Evolutionary conservation across 257 asterid genomes (phyloP).

Genomic region (Datura wrightii): DNA sequence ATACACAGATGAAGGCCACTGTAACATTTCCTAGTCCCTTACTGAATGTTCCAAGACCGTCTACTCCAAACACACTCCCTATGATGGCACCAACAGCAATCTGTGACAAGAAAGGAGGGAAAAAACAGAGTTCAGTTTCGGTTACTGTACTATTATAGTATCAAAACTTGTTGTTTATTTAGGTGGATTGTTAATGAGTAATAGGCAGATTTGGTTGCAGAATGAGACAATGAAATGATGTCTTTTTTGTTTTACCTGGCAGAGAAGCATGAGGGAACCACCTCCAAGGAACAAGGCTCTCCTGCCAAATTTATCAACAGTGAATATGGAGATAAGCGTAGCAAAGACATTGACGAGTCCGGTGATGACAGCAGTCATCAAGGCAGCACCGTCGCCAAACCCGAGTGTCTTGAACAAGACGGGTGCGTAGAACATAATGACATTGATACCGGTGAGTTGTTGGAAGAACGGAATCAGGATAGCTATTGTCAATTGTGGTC

Average conservation of each 20-base stretch:
- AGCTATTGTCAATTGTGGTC: conserved; percentile 83
- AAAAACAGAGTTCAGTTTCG: background rate
- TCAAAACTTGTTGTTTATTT: too few species aligned
- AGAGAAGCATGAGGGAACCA: conserved; percentile 65
- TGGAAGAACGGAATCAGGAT: conserved; percentile 67
- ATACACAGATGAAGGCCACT: conserved; percentile 70
- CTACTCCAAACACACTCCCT: conserved; percentile 63
- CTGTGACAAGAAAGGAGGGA: conserved; percentile 35
- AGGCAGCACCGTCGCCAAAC: conserved; percentile 56
- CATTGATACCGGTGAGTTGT: conserved; percentile 83
- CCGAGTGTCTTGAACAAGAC: conserved; percentile 76
- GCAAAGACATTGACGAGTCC: conserved; percentile 64
- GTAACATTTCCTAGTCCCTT: conserved; percentile 68
- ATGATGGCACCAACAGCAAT: conserved; percentile 57
- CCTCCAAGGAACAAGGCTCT: conserved; percentile 69
- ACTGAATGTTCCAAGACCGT: conserved; percentile 58
- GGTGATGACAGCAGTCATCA: conserved; percentile 56
- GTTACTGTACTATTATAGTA: background rate
- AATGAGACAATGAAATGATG: background rate
- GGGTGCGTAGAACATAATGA: conserved; percentile 81
- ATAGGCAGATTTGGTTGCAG: too few species aligned
- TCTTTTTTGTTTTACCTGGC: conserved; percentile 52
- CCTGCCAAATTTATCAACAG: conserved; percentile 79
- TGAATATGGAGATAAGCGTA: conserved; percentile 60
- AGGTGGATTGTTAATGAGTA: too few species aligned